phyloP scores from a whole-genome alignment of 2,329 filamentous ascomycete genomes.

The Chrysoporthe austroafricana region DNA sequence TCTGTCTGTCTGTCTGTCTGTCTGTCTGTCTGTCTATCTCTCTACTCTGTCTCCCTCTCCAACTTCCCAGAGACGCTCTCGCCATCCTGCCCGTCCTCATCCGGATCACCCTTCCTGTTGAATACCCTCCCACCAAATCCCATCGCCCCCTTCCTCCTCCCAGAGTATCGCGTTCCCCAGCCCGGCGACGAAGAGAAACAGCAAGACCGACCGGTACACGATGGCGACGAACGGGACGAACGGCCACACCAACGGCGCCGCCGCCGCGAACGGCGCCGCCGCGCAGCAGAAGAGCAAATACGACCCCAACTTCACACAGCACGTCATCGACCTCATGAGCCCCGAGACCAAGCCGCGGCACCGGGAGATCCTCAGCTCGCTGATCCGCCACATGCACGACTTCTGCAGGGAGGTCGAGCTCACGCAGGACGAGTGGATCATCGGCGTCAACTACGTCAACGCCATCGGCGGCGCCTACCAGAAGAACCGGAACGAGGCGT shows the following conservation, averaged over 20 bases:
- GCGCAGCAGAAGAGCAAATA: slow-evolving; percentile 22
- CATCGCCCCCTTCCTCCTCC: too few species aligned
- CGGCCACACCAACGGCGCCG: slow-evolving; percentile 1
- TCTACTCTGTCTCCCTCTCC: too few species aligned
- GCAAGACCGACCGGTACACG: neutral
- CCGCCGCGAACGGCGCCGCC: slow-evolving; percentile 14
- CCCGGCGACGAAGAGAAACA: neutral
- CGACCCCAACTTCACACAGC: slow-evolving; percentile 56
- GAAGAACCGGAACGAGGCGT: slow-evolving; percentile 64
- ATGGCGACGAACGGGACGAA: slow-evolving; percentile 14
- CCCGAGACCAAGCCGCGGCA: slow-evolving; percentile 61
- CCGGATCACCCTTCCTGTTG: too few species aligned
- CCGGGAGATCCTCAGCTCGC: slow-evolving; percentile 55
- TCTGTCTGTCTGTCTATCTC: too few species aligned
- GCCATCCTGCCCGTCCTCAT: too few species aligned
- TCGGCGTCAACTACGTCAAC: slow-evolving; percentile 61
- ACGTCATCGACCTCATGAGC: slow-evolving; percentile 63
- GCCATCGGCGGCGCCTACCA: slow-evolving; percentile 62
- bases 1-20: too few species aligned
- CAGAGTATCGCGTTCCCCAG: neutral
- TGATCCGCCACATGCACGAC: slow-evolving; percentile 66
- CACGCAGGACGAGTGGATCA: slow-evolving; percentile 65
- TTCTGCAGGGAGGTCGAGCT: slow-evolving; percentile 67
- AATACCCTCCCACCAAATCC: too few species aligned
- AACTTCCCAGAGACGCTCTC: too few species aligned